phyloP scores from a whole-genome alignment of 2,329 filamentous ascomycete genomes.

The Purpureocillium lavendulum region DNA sequence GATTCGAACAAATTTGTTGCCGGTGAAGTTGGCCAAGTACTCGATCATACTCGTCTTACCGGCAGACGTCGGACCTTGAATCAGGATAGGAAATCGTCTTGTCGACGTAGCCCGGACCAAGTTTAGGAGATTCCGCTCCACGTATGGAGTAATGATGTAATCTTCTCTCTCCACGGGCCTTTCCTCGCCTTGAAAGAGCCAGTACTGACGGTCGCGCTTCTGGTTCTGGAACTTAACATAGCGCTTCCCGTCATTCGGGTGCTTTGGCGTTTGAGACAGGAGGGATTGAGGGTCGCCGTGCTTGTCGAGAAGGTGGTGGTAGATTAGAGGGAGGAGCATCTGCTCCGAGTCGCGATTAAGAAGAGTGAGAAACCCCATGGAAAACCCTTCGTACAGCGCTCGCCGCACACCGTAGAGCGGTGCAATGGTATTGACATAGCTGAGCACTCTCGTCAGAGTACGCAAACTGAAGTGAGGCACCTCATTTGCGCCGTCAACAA shows the following conservation, averaged over 20 bases:
- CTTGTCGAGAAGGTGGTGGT: slow-evolving; percentile 68
- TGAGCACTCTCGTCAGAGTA: slow-evolving; percentile 82
- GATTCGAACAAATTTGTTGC: slow-evolving; percentile 95
- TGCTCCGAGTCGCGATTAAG: slow-evolving; percentile 75
- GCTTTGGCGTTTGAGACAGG: slow-evolving; percentile 67
- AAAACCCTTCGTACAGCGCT: slow-evolving; percentile 89
- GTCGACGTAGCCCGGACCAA: slow-evolving; percentile 90
- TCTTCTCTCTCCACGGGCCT: slow-evolving; percentile 64
- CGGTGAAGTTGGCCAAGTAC: slow-evolving; percentile 91
- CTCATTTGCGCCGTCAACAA: slow-evolving; percentile 88
- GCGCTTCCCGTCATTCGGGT: slow-evolving; percentile 64
- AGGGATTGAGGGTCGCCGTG: slow-evolving; percentile 61
- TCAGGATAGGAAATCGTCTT: slow-evolving; percentile 81
- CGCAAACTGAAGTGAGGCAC: slow-evolving; percentile 95
- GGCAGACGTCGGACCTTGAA: slow-evolving; percentile 93
- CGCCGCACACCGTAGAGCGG: slow-evolving; percentile 77
- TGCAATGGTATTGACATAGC: slow-evolving; percentile 79
- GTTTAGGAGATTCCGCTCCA: slow-evolving; percentile 91
- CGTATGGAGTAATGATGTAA: slow-evolving; percentile 95
- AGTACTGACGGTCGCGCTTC: slow-evolving; percentile 66
- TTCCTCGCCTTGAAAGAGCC: slow-evolving; percentile 69
- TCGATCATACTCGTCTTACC: slow-evolving; percentile 99
- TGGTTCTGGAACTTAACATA: slow-evolving; percentile 73
- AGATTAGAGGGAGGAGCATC: slow-evolving; percentile 69
- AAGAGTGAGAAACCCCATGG: slow-evolving; percentile 94